Evolutionary conservation across 345 rosid genomes (phyloP), one percentile per base, ranked within the genome.

Genomic region (Eucalyptus pauciflora): DNA sequence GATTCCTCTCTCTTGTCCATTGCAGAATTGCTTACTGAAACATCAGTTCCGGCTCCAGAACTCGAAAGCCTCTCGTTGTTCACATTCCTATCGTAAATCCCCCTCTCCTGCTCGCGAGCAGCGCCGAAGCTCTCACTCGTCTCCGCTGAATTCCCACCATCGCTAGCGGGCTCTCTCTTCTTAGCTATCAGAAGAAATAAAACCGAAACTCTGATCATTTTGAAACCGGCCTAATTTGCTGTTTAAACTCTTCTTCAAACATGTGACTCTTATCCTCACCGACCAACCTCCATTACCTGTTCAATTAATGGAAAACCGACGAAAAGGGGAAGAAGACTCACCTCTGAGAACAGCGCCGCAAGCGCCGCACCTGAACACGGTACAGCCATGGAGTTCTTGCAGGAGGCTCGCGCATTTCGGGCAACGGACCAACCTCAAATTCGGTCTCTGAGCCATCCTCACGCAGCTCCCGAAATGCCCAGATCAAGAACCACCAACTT

Each of bases 291-390:
- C 83, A 20, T 41, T 4, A 1, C 4, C 43, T 0, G 83, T 76
- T 20, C 13, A 20, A 37, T 13, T 22, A 41, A 76, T 11, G 48
- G 48, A 76, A 76, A 41, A 20, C 48, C 27, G 24, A 76, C 43
- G 83, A 41, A 76, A 76, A 11, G 48, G 2, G 83, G 16, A 64
- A n/a, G 64, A 54, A 79, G 56, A 27, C 11, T 41, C 86, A 92
- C 94, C 94, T 90, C 89, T 87, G 64, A 92, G 94, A 85, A 92
- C 89, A 86, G 91, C 90, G 49, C 92, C 92, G 7, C 94, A 92
- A 56, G 90, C 92, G n/a, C 92, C 92, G 49, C 94, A 92, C 62
- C 85, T 87, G 80, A 91, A 91, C 29, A 91, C 64, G 79, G 92
- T 50, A 54, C 85, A 92, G 50, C 89, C 90, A 13, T 85, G 89